phyloP scores from a whole-genome alignment of 345 rosid species.

The Hevea brasiliensis region DNA sequence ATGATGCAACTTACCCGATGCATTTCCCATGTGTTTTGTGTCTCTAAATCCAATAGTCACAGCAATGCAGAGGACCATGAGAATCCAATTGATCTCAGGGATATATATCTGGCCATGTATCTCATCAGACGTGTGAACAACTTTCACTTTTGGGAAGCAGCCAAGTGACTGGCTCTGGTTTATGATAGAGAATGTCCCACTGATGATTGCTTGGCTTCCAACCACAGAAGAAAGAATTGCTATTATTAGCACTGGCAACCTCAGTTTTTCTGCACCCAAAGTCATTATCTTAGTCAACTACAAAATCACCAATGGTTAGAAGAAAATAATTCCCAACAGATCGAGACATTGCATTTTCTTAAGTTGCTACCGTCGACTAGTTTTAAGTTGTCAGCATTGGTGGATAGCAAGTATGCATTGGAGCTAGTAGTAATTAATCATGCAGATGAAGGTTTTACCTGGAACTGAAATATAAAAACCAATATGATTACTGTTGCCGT shows the following conservation, averaged over 20 bases:
- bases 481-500: slow-evolving; percentile 54
- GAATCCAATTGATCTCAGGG: slow-evolving; percentile 98
- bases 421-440: not conserved
- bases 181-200: slow-evolving; percentile 98
- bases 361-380: not conserved
- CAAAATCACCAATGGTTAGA: too few species aligned
- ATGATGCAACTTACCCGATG: slow-evolving; percentile 59
- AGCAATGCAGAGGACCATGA: slow-evolving; percentile 95
- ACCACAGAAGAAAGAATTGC: slow-evolving; percentile 98
- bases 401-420: not conserved
- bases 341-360: not conserved
- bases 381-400: not conserved
- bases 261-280: slow-evolving; percentile 57
- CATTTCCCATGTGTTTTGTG: slow-evolving; percentile 93
- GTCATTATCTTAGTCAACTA: not conserved
- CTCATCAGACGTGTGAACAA: slow-evolving; percentile 92
- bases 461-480: slow-evolving; percentile 93
- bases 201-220: slow-evolving; percentile 99
- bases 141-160: slow-evolving; percentile 97
- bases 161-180: slow-evolving; percentile 99
- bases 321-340: too few species aligned
- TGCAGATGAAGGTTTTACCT: slow-evolving; percentile 34
- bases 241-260: slow-evolving; percentile 78
- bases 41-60: slow-evolving; percentile 98
- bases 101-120: slow-evolving; percentile 98